Evolutionary conservation across 306 rosid genomes (phyloP).

Genomic region (Dalbergia oliveri): DNA sequence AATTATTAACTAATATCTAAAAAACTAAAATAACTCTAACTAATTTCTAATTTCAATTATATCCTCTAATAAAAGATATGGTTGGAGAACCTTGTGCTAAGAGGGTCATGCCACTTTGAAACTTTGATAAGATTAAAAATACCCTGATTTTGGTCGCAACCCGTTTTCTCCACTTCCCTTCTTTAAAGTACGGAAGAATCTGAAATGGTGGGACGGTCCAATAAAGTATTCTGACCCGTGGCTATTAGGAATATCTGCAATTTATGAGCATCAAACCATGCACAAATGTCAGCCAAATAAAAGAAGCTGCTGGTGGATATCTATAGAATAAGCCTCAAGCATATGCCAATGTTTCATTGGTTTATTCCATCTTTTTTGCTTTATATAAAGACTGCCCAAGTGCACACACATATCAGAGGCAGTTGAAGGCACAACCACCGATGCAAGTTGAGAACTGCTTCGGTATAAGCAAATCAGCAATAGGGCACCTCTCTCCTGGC

Average conservation of each 20-base stretch:
- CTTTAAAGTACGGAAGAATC: slow-evolving; percentile 24
- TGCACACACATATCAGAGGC: slow-evolving; percentile 15
- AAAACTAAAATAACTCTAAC: too few relatives aligned
- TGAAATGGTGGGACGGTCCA: slow-evolving; percentile 19
- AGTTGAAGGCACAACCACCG: slow-evolving; percentile 26
- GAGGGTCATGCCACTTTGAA: slow-evolving; percentile 18
- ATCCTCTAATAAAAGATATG: too few relatives aligned
- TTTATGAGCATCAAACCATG: slow-evolving; percentile 36
- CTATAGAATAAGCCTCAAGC: slow-evolving; percentile 46
- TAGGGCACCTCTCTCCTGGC: slow-evolving; percentile 62
- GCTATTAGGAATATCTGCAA: slow-evolving; percentile 16
- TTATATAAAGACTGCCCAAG: slow-evolving; percentile 19
- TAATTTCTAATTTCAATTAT: too few relatives aligned
- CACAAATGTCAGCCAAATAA: slow-evolving; percentile 5
- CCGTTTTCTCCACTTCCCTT: slow-evolving; percentile 44
- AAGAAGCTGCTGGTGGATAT: slow-evolving; percentile 32
- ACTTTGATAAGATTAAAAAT: slow-evolving; percentile 11
- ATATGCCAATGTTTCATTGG: slow-evolving; percentile 45
- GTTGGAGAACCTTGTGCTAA: neutral
- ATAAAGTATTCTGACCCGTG: slow-evolving; percentile 33
- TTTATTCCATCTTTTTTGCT: slow-evolving; percentile 41
- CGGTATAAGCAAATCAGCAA: slow-evolving; percentile 49
- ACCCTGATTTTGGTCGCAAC: slow-evolving; percentile 27
- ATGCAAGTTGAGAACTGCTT: neutral
- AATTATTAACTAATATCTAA: too few relatives aligned